Conservation (phyloP, 768 basidiomycete species). For the Mycena crocata region DNA sequence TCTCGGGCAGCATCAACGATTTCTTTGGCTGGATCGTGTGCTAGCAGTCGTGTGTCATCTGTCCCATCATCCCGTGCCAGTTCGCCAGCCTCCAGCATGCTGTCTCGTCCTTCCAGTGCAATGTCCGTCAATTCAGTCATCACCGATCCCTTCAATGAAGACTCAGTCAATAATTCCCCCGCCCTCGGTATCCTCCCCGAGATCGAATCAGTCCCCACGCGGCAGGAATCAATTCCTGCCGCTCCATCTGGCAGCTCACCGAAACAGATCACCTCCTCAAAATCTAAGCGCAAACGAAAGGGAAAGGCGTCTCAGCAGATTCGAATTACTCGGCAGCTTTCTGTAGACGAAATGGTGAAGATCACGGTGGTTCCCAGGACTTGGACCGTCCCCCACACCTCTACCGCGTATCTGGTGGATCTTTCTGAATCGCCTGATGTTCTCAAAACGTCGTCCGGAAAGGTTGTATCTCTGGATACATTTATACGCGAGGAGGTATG, state of each 20-base stretch:
- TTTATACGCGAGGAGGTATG: conserved; percentile 11
- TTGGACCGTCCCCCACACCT: neutral
- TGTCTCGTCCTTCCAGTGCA: neutral
- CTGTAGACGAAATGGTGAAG: neutral
- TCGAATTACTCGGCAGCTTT: neutral
- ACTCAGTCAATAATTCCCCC: neutral
- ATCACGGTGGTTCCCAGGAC: neutral
- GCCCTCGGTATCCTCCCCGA: neutral
- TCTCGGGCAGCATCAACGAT: conserved; percentile 4
- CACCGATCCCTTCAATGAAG: neutral
- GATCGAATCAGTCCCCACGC: too few species aligned
- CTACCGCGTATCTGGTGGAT: neutral
- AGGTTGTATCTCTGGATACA: neutral
- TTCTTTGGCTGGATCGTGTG: neutral
- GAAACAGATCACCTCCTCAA: neutral
- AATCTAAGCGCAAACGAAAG: conserved; percentile 4
- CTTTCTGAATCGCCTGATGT: neutral
- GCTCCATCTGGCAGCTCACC: too few species aligned
- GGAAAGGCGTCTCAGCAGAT: neutral
- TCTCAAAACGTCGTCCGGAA: neutral
- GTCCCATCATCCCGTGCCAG: neutral
- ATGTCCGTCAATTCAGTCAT: conserved; percentile 5
- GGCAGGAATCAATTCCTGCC: too few species aligned
- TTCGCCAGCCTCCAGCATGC: neutral
- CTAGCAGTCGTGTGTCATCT: neutral